These are phyloP conservation scores for Blastocystis sp. DNA, from an alignment of 352 stramenopile species.

Conservation along the genomic window DNA sequence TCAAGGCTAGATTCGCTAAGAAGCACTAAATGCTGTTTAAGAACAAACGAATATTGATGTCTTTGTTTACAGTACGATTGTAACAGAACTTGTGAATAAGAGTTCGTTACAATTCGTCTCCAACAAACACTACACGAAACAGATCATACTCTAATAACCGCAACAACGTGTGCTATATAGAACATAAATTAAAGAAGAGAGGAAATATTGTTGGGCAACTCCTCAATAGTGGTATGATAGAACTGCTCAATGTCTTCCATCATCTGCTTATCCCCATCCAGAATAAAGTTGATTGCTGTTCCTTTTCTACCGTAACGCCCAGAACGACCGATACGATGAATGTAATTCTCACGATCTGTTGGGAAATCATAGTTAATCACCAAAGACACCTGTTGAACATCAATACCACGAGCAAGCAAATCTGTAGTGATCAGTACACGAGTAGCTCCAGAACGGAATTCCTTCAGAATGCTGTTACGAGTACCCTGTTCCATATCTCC, in stretches of 20 bases:
- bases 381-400: conserved; percentile 94
- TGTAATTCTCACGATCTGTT: conserved; percentile 99
- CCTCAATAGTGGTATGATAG: conserved; percentile 98
- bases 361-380: conserved; percentile 99
- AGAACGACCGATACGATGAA: conserved; percentile 98
- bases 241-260: conserved; percentile 98
- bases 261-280: conserved; percentile 94
- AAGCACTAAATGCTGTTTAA: conserved; percentile 79
- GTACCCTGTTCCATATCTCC: conserved; percentile 98
- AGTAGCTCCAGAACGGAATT: conserved; percentile 96
- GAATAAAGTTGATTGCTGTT: conserved; percentile 99
- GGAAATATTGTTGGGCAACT: conserved; percentile 98
- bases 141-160: conserved; percentile 28
- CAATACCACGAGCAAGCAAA: conserved; percentile 96
- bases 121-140: background rate
- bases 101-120: background rate
- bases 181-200: conserved; percentile 90
- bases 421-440: conserved; percentile 99
- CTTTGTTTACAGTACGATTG: background rate
- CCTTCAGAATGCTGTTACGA: conserved; percentile 98
- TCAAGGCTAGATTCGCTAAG: conserved; percentile 98
- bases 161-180: conserved; percentile 43
- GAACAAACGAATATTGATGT: conserved; percentile 43
- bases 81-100: background rate
- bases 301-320: conserved; percentile 99